Conservation (phyloP, 495 filamentous ascomycete genomes). For the Lophiotrema nucula region DNA sequence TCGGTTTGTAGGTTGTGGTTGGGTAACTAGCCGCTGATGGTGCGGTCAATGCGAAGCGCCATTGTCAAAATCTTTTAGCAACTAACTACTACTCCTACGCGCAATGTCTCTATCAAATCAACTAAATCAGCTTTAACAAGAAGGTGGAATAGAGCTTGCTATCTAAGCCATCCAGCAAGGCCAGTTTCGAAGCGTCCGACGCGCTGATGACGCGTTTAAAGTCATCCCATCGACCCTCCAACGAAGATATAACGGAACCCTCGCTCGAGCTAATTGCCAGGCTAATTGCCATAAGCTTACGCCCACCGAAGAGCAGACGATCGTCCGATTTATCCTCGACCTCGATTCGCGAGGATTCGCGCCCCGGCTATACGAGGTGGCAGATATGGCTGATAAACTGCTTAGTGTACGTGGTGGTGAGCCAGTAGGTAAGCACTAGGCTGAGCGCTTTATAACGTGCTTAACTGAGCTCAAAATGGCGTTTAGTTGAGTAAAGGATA, state of each 20-base stretch:
- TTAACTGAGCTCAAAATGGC: neutral
- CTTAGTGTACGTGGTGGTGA: conserved; percentile 23
- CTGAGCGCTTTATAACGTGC: neutral
- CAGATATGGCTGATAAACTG: conserved; percentile 44
- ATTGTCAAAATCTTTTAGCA: no score
- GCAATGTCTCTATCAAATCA: no score
- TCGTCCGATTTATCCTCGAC: conserved; percentile 40
- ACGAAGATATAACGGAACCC: neutral
- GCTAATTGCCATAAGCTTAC: conserved; percentile 20
- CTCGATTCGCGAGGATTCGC: conserved; percentile 35
- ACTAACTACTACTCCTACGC: no score
- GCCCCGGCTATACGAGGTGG: conserved; percentile 31
- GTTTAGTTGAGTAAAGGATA: neutral
- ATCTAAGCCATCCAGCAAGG: neutral
- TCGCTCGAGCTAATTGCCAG: neutral
- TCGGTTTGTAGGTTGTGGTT: no score
- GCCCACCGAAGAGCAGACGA: conserved; percentile 33
- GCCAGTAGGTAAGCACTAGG: conserved; percentile 25
- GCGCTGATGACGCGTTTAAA: neutral
- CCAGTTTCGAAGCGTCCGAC: neutral
- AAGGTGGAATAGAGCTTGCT: neutral
- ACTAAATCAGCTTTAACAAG: no score
- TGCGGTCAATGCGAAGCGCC: no score
- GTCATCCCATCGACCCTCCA: neutral
- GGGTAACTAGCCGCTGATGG: no score